Conservation (phyloP, 2,329 filamentous ascomycete species). For the Stemphylium lycopersici region DNA sequence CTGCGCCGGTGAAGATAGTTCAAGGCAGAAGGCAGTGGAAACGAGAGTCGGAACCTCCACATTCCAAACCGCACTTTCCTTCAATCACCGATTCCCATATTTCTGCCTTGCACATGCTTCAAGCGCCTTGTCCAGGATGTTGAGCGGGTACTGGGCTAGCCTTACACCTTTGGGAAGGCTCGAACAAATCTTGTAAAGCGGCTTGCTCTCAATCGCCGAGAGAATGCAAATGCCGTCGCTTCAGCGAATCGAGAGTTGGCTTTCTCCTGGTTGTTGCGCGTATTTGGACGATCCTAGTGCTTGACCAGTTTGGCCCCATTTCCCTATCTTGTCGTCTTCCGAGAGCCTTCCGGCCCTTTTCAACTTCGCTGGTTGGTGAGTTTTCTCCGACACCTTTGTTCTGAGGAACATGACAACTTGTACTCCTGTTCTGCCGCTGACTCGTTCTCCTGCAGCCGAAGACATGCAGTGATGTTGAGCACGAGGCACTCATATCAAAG, state of each 20-base stretch:
- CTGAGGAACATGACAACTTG: neutral
- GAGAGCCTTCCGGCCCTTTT: conserved; percentile 4
- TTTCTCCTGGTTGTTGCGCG: conserved; percentile 12
- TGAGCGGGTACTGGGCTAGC: conserved; percentile 13
- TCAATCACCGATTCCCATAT: conserved; percentile 3
- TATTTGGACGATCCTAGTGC: conserved; percentile 14
- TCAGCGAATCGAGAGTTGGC: neutral
- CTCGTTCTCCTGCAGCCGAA: conserved; percentile 3
- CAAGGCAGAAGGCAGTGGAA: conserved; percentile 38
- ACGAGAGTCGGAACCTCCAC: conserved; percentile 19
- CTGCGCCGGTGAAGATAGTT: conserved; percentile 39
- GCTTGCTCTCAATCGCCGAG: neutral
- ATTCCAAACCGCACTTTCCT: conserved; percentile 16
- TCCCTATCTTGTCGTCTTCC: conserved; percentile 22
- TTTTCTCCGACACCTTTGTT: neutral
- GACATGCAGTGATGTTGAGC: conserved; percentile 1
- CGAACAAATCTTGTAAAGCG: conserved; percentile 15
- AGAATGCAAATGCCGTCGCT: neutral
- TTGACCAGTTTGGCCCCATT: conserved; percentile 33
- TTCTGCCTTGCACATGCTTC: conserved; percentile 21
- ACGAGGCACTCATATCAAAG: conserved; percentile 2
- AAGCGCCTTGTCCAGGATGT: conserved; percentile 6
- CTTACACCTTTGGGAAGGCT: neutral
- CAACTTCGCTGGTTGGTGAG: conserved; percentile 2
- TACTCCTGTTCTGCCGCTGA: too few relatives aligned